Evolutionary conservation across 1,139 yeast genomes (phyloP), one percentile per base, ranked within the genome.

Genomic region (Magnusiomyces ingens): DNA sequence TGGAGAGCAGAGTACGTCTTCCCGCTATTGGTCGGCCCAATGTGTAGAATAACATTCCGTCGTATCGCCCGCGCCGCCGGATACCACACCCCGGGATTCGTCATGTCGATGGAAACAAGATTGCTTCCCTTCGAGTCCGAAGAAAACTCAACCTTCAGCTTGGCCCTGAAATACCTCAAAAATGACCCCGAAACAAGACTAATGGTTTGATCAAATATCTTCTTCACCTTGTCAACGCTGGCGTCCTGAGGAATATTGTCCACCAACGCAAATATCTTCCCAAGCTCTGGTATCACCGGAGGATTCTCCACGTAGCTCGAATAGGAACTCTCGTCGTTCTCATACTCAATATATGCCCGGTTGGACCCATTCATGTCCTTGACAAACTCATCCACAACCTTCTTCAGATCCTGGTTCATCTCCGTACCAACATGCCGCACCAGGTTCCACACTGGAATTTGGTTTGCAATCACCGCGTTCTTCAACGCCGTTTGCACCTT

Each of bases 11-110:
- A 78, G 65, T 87, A 86, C 0, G 99, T 93, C 64, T 93, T 93
- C n/a, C 99, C 99, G 61, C 94, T 84, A 67, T 93, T 93, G 0
- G 99, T 93, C 0, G 99, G 99, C 0, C 99, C 99, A 18, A 93
- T 89, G 67, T 93, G 99, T 81, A 94, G 79, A 19, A 84, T 77
- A 47, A 93, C 77, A 55, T 85, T 84, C 44, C 99, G 75, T 59
- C 81, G 83, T 74, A 90, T 75, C 58, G 83, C 80, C 46, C 99
- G 75, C 0, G 99, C 95, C 50, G 77, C 81, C 0, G 99, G 96
- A 63, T 77, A 93, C 94, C 96, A 87, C 65, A 84, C 89, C 1
- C 85, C 84, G 0, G 96, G 96, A 29, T 59, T 59, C 6, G 60
- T 57, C 53, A 62, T 43, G 48, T 60, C 60, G 13, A 60, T 42